Base-by-base conservation (phyloP, 73 alveolate species). In the Urostyla sp. region DNA sequence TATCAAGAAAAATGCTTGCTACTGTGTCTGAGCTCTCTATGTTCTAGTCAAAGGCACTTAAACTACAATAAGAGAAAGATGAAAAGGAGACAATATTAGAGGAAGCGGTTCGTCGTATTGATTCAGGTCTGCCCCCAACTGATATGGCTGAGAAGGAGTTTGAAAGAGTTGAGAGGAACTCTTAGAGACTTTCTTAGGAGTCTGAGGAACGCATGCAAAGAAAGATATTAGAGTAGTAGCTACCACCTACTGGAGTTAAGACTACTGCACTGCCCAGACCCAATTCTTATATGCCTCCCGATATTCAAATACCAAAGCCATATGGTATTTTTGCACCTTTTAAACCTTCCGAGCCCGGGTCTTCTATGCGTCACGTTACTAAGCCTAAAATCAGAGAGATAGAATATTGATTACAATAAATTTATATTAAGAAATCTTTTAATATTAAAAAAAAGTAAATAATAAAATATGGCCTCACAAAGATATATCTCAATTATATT, bases 1-100 rank as follows among this genome's bases (percentile, higher is more conserved):
- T 96, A 0, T 92, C 98, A 0, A 82, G 98, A 34, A 96, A 94
- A 66, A 96, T 94, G 97, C 88, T 96, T 67, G 99, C 99, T 23
- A 92, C 99, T n/a, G 96, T 95, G 54, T 90, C 98, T 26, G 99
- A 96, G 60, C 83, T 96, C 49, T 96, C 99, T 50, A 96, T 96
- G 98, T 96, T 94, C 92, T 89, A 96, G 59, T 98, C 98, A 1
- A 94, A 95, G 51, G 97, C 98, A 0, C 77, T 95, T 38, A 94
- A 94, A 73, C 87, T 96, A 50, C 85, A 94, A 84, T 69, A 94
- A 60, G 98, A 95, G 58, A 96, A 93, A 73, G 98, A 96, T 54
- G 96, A 92, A 55, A 79, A 92, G 75, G 99, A 94, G 87, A 73
- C 75, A 13, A 85, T 88, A 7, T 79, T 88, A 43, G 96, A 95